Evolutionary conservation across 352 stramenopile genomes (phyloP).

Genomic region (Pythium phragmitis): DNA sequence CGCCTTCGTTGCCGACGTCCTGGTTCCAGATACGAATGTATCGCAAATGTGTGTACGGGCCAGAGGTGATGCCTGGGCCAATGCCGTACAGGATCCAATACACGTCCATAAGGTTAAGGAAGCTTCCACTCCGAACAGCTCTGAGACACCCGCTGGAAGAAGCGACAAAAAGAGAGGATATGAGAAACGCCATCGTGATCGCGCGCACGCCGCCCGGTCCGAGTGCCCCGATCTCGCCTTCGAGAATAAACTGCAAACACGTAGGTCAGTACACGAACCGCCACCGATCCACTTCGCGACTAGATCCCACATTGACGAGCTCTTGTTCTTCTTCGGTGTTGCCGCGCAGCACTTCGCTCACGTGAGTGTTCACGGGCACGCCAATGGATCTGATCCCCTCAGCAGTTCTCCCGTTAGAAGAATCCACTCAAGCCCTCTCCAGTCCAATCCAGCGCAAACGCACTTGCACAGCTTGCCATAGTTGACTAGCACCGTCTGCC

Average conservation of each 20-base stretch:
- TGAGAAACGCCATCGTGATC: constrained; percentile 71
- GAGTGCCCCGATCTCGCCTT: constrained; percentile 61
- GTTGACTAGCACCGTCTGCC: constrained; percentile 58
- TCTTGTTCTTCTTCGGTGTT: constrained; percentile 61
- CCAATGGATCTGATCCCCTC: constrained; percentile 59
- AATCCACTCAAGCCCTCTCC: no score
- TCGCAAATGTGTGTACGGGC: constrained; percentile 61
- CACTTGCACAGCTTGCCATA: constrained; percentile 83
- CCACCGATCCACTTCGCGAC: background rate
- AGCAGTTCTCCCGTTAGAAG: background rate
- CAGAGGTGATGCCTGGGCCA: constrained; percentile 60
- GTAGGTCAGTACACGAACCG: background rate
- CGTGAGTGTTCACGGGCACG: constrained; percentile 56
- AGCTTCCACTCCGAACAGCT: background rate
- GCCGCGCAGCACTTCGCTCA: constrained; percentile 70
- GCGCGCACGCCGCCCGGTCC: constrained; percentile 65
- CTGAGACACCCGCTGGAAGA: background rate
- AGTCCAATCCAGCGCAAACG: background rate
- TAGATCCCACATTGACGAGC: constrained; percentile 52
- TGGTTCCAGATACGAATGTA: constrained; percentile 86
- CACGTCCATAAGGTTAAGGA: constrained; percentile 46
- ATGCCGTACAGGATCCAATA: constrained; percentile 40
- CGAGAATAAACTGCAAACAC: constrained; percentile 63
- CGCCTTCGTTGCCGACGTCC: constrained; percentile 73
- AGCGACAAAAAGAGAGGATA: constrained; percentile 49